These are phyloP conservation scores for Flaveria floridana DNA, from an alignment of 140 eudicot species.

Conservation along the genomic window DNA sequence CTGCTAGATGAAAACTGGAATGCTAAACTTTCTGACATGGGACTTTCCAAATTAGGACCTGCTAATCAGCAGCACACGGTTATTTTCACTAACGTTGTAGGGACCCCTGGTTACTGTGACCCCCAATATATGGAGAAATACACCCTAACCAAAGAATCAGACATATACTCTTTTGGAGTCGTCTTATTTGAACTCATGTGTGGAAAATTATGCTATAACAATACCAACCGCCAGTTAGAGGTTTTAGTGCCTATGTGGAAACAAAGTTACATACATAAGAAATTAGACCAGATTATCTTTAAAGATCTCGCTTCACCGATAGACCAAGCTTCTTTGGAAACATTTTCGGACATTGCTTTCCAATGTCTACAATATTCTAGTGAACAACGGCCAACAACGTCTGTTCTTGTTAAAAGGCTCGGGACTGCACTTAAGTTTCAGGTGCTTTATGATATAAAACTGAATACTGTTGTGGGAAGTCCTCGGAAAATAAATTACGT, in stretches of 20 bases:
- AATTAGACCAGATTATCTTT: neutral
- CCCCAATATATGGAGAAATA: neutral
- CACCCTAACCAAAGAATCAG: neutral
- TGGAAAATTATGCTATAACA: neutral
- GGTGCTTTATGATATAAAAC: neutral
- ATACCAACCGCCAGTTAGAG: neutral
- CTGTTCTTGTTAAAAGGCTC: neutral
- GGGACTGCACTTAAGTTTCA: neutral
- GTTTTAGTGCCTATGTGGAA: slow-evolving; percentile 17
- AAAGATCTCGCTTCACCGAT: neutral
- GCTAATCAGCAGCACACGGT: slow-evolving; percentile 1
- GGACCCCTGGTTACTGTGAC: slow-evolving; percentile 2
- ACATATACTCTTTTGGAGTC: neutral
- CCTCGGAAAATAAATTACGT: neutral
- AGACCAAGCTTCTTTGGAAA: neutral
- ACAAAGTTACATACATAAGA: slow-evolving; percentile 2
- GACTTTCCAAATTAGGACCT: slow-evolving; percentile 6
- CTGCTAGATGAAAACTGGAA: slow-evolving; percentile 6
- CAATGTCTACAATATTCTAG: neutral
- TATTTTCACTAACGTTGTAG: neutral
- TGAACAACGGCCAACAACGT: slow-evolving; percentile 12
- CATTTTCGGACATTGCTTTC: slow-evolving; percentile 15
- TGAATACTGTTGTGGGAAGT: neutral
- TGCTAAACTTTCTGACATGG: slow-evolving; percentile 13
- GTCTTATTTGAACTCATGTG: slow-evolving; percentile 10